Evolutionary conservation across 176 grass and related monocot genomes (phyloP), one percentile per base, ranked within the genome.

Genomic region (Eremochloa ophiuroides): DNA sequence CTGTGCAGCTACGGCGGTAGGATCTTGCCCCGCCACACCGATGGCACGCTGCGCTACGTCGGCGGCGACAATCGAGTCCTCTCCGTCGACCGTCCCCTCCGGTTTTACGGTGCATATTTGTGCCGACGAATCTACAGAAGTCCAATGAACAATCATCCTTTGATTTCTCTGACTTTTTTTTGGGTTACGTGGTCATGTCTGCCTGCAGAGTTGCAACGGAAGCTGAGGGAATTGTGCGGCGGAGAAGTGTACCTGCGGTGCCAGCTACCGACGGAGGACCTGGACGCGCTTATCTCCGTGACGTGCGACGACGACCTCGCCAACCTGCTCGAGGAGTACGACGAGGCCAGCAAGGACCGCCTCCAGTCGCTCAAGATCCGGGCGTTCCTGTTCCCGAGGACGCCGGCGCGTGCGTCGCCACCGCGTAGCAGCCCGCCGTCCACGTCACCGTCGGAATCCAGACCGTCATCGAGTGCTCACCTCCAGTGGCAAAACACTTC

Each of bases 191-290:
- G 7, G 6, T 26, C 13, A 33, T 60, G n/a, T 71, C 63, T 4
- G 27, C 38, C 7, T 16, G 35, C 82, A 97, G 94, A 91, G 27
- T 61, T 97, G 42, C 85, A 88, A 25, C 78, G 66, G 59, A 97
- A 94, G 87, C 62, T 97, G 42, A 73, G 62, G 71, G 89, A 89
- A 53, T 62, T 97, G 87, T 94, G 91, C 30, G 89, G 91, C 10
- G 86, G 73, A 28, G 87, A 83, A 13, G 37, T 90, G 64, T 59
- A 77, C 61, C 43, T 97, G 29, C 84, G 94, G 33, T 97, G 94
- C 75, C 91, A 97, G 85, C 85, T 97, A 20, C 94, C 94, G 59
- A 89, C 87, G 8, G 91, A 94, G 87, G 94, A 97, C 70, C 84
- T 97, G 28, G 94, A 97, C 61, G 91, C 89, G 7, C 91, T 97